A percentile compares a stretch with the other conserved stretches of the same genome.
Conservation (phyloP, 2,329 filamentous ascomycete species). For the Cadophora sp. region DNA sequence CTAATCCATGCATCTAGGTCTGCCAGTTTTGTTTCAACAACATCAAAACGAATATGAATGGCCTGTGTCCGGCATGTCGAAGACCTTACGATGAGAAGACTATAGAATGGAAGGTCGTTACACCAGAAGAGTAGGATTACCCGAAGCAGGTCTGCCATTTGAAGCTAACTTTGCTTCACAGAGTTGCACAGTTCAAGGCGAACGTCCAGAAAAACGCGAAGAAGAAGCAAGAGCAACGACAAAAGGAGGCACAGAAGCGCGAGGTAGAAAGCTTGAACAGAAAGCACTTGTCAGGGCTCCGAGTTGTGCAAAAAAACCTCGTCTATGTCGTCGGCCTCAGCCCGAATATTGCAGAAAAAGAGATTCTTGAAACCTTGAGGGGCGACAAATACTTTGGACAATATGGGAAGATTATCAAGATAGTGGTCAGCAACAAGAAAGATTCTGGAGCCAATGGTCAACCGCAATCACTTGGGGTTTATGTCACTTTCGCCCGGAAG, state of each 20-base stretch:
- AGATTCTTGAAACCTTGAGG: slow-evolving; percentile 86
- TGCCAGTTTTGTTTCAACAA: slow-evolving; percentile 99
- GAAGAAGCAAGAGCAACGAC: slow-evolving; percentile 82
- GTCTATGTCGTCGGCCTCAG: slow-evolving; percentile 97
- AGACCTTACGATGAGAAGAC: slow-evolving; percentile 96
- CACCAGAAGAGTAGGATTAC: slow-evolving; percentile 82
- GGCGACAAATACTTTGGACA: slow-evolving; percentile 96
- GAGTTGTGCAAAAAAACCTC: slow-evolving; percentile 97
- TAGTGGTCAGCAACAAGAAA: slow-evolving; percentile 91
- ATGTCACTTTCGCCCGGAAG: slow-evolving; percentile 96
- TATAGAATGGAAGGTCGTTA: slow-evolving; percentile 96
- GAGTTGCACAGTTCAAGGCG: slow-evolving; percentile 76
- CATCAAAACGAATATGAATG: slow-evolving; percentile 97
- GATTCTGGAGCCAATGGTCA: slow-evolving; percentile 63
- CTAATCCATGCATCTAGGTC: slow-evolving; percentile 63
- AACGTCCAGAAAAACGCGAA: slow-evolving; percentile 91
- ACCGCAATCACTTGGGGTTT: slow-evolving; percentile 80
- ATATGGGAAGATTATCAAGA: slow-evolving; percentile 98
- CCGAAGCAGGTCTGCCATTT: neutral
- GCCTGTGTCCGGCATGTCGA: slow-evolving; percentile 95
- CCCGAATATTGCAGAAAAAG: slow-evolving; percentile 90
- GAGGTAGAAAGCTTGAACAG: slow-evolving; percentile 95
- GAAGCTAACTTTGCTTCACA: slow-evolving; percentile 46
- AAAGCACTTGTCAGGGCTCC: slow-evolving; percentile 93
- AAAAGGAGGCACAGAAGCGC: slow-evolving; percentile 95